Evolutionary conservation across 352 stramenopile species (phyloP).

Genomic region (Phytophthora pisi): DNA sequence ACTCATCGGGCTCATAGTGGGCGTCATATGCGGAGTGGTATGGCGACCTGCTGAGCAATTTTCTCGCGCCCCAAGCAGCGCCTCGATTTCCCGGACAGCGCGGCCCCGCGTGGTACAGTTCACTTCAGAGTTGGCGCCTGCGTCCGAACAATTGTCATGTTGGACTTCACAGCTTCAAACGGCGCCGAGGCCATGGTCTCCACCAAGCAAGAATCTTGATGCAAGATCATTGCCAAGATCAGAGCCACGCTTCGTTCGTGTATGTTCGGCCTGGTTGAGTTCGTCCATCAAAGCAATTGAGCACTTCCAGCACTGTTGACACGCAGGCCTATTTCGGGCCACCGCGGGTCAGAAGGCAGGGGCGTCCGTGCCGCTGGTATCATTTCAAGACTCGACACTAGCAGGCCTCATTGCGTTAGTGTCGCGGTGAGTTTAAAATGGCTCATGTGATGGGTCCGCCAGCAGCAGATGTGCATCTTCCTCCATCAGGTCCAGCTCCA

Average conservation of each 20-base stretch:
- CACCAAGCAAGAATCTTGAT: background rate
- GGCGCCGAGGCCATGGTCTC: background rate
- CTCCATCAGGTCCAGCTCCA: constrained; percentile 1
- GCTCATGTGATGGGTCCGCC: constrained; percentile 7
- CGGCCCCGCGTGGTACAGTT: constrained; percentile 9
- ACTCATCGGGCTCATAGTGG: constrained; percentile 16
- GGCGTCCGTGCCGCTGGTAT: constrained; percentile 3
- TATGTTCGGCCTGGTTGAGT: background rate
- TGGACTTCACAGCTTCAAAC: constrained; percentile 15
- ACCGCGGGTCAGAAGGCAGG: constrained; percentile 15
- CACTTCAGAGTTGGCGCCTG: background rate
- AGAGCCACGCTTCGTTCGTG: too few relatives aligned
- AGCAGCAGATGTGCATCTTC: constrained; percentile 4
- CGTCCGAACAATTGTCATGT: constrained; percentile 22
- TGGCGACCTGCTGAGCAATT: background rate
- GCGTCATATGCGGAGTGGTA: constrained; percentile 11
- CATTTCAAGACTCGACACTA: constrained; percentile 19
- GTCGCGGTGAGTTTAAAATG: constrained; percentile 7
- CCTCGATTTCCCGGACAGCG: constrained; percentile 19
- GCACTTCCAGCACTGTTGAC: constrained; percentile 8
- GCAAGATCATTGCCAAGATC: too few relatives aligned
- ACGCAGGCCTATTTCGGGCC: constrained; percentile 28
- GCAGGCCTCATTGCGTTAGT: too few relatives aligned
- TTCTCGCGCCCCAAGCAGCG: constrained; percentile 3
- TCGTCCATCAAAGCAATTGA: constrained; percentile 22